Evolutionary conservation across 768 basidiomycete genomes (phyloP).

Genomic region (Lyophyllum decastes): DNA sequence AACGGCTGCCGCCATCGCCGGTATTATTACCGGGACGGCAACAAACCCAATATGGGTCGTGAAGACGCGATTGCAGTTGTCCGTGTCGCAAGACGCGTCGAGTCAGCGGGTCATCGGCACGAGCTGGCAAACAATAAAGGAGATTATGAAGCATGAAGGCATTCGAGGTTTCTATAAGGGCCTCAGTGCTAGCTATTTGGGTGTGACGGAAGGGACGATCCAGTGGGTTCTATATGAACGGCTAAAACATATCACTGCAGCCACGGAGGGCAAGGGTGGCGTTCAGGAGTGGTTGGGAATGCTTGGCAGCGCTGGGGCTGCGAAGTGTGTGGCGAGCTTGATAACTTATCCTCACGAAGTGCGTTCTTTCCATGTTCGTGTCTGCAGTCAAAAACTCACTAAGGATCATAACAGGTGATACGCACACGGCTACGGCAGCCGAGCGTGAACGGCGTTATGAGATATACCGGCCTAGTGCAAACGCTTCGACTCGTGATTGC

Average conservation of each 20-base stretch:
- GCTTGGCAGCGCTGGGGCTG: slow-evolving; percentile 87
- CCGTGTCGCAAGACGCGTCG: slow-evolving; percentile 25
- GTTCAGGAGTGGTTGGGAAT: slow-evolving; percentile 74
- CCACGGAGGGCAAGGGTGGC: slow-evolving; percentile 56
- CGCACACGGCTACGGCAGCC: slow-evolving; percentile 94
- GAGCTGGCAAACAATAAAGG: slow-evolving; percentile 61
- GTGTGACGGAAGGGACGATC: slow-evolving; percentile 94
- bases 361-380: slow-evolving; percentile 22
- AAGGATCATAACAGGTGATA: slow-evolving; percentile 59
- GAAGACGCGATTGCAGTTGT: slow-evolving; percentile 92
- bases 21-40: slow-evolving; percentile 82
- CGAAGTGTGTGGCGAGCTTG: slow-evolving; percentile 90
- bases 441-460: slow-evolving; percentile 69
- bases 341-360: slow-evolving; percentile 99
- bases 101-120: slow-evolving; percentile 43
- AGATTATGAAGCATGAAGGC: slow-evolving; percentile 83
- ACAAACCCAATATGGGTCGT: slow-evolving; percentile 99
- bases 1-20: slow-evolving; percentile 81
- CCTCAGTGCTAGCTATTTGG: slow-evolving; percentile 90
- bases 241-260: slow-evolving; percentile 69
- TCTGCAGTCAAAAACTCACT: slow-evolving; percentile 4
- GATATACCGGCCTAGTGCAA: slow-evolving; percentile 86
- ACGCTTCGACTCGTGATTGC: slow-evolving; percentile 82
- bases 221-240: slow-evolving; percentile 98
- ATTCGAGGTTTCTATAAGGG: slow-evolving; percentile 92